Evolutionary conservation across 1,284 basidiomycete species (phyloP).

Genomic region (Moniliophthora roreri): DNA sequence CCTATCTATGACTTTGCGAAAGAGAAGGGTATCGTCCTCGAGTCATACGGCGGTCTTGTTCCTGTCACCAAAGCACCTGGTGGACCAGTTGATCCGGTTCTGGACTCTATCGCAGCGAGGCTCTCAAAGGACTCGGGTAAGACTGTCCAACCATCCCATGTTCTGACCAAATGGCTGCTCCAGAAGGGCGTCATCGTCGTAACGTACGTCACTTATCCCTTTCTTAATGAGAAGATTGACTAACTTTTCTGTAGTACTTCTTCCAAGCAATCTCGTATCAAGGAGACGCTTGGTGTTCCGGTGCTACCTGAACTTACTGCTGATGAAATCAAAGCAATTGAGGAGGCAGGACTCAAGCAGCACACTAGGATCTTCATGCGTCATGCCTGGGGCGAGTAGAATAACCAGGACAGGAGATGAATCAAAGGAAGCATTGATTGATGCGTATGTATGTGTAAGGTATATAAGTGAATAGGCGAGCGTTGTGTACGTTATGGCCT

Average conservation of each 20-base stretch:
- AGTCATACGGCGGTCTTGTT: slow-evolving; percentile 67
- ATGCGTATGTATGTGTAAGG: too few species aligned
- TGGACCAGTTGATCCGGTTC: slow-evolving; percentile 52
- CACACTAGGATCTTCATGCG: slow-evolving; percentile 33
- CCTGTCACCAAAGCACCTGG: slow-evolving; percentile 58
- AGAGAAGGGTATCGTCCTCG: slow-evolving; percentile 63
- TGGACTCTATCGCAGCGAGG: slow-evolving; percentile 8
- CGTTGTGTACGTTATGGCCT: too few species aligned
- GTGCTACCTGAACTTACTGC: slow-evolving; percentile 38
- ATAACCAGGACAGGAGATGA: not conserved
- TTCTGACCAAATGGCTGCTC: slow-evolving; percentile 48
- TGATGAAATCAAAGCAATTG: slow-evolving; percentile 48
- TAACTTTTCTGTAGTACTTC: slow-evolving; percentile 35
- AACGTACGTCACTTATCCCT: slow-evolving; percentile 39
- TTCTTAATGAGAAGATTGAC: not conserved
- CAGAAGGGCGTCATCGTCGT: slow-evolving; percentile 48
- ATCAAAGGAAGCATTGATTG: too few species aligned
- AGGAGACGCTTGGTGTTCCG: slow-evolving; percentile 44
- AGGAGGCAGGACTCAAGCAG: slow-evolving; percentile 38
- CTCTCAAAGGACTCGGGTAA: slow-evolving; percentile 23
- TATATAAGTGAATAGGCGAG: too few species aligned
- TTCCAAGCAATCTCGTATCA: slow-evolving; percentile 45
- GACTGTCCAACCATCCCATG: slow-evolving; percentile 39
- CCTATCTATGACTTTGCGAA: slow-evolving; percentile 55
- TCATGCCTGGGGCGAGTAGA: slow-evolving; percentile 8